Base-by-base conservation (phyloP, 2,329 filamentous ascomycete genomes). In the Colletotrichum chrysophilum region DNA sequence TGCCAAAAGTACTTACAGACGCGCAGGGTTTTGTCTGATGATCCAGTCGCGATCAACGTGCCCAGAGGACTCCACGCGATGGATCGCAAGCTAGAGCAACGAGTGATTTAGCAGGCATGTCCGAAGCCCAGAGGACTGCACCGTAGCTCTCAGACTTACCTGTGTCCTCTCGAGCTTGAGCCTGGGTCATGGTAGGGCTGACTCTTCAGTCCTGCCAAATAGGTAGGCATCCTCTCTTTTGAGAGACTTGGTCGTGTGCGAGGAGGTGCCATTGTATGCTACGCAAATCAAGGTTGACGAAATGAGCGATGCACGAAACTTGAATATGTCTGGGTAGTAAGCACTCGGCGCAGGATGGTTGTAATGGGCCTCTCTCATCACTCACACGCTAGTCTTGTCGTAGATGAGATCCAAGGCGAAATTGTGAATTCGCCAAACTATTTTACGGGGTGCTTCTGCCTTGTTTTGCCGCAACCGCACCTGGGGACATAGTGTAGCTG, bases 41-140 rank as follows among this genome's bases (percentile, higher is more conserved):
- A 91, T 4, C 95, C 96, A 1, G 96, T 97, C 1, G 96, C 96
- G 76, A 98, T 92, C 75, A 97, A 88, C 10, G 92, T 94, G 38
- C 96, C 96, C 0, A 95, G 88, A 0, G 96, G 95, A 78, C 96
- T 98, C 96, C 96, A 98, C 52, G 94, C 93, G 78, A 98, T 93
- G 3, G 94, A 93, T 55, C 94, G 92, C 72, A 97, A 89, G 77
- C 93, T 95, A 78, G 70, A 73, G 36, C 28, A 32, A 61, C 36
- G 30, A 38, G 56, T 21, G 10, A 26, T 58, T 80, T 71, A 80
- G 79, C 48, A 66, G 24, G 24, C 24, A 56, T 26, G 52, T 56
- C 52, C 52, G 38, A 48, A 48, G 9, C 70, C 24, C 9, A 28
- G 56, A 28, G 24, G n/a, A 61, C 18, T 18, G 70, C 81, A 80